Conservation (phyloP, 2,329 filamentous ascomycete species). For the Microdochium nivale region DNA sequence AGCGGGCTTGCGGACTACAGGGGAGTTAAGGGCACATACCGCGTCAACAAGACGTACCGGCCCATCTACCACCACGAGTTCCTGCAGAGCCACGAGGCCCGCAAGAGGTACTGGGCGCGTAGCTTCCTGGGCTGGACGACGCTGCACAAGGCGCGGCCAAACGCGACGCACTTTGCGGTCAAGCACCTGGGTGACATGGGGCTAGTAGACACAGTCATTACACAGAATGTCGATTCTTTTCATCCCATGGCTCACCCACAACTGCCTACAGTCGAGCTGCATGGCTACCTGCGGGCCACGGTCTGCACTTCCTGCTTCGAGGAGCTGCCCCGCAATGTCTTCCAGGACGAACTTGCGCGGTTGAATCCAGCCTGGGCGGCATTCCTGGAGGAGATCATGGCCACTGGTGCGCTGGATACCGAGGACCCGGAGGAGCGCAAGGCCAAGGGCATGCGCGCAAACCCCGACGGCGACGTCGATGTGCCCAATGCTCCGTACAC, state of each 20-base stretch:
- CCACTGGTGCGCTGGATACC: constrained; percentile 66
- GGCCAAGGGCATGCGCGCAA: constrained; percentile 66
- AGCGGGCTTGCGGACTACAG: constrained; percentile 91
- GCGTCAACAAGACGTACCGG: constrained; percentile 79
- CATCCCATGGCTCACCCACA: constrained; percentile 69
- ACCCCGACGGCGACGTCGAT: constrained; percentile 93
- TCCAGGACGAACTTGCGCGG: constrained; percentile 66
- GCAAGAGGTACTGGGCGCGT: constrained; percentile 92
- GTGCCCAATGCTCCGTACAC: constrained; percentile 79
- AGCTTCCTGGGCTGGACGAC: constrained; percentile 91
- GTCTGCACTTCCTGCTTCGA: constrained; percentile 72
- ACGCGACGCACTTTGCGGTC: constrained; percentile 71
- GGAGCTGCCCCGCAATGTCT: constrained; percentile 61
- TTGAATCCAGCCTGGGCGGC: constrained; percentile 82
- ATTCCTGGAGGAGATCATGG: constrained; percentile 65
- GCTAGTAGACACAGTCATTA: constrained; percentile 68
- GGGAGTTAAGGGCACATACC: constrained; percentile 83
- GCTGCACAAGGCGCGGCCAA: constrained; percentile 69
- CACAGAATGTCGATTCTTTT: constrained; percentile 96
- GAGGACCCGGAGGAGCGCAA: constrained; percentile 65
- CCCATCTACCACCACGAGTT: constrained; percentile 96
- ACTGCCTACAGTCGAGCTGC: constrained; percentile 72
- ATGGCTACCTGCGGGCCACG: constrained; percentile 78
- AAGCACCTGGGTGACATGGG: constrained; percentile 63
- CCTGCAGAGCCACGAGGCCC: constrained; percentile 65